Percentiles rank a stretch among this genome's conserved stretches.
phyloP scores from a whole-genome alignment of 2,329 filamentous ascomycete species.

The Ceratocystiopsis sp. region DNA sequence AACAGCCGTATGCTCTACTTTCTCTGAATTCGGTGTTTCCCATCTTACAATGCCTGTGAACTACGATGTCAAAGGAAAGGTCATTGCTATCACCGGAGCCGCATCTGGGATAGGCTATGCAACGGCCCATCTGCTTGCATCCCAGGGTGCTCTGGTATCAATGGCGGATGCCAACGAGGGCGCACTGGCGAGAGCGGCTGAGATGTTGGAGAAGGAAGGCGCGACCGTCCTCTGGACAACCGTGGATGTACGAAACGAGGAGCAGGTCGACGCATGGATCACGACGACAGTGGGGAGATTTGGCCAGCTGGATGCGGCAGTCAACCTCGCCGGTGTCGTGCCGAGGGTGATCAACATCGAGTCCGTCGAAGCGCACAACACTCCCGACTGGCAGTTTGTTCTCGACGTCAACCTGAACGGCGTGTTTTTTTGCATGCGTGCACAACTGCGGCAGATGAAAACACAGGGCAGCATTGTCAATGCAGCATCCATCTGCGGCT shows the following conservation, averaged over 20 bases:
- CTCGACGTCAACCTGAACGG: slow-evolving; percentile 8
- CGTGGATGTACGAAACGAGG: slow-evolving; percentile 13
- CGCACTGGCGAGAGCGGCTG: slow-evolving; percentile 1
- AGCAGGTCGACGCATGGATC: slow-evolving; percentile 15
- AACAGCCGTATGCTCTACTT: too few relatives aligned
- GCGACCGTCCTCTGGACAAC: slow-evolving; percentile 4
- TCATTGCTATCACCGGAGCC: slow-evolving; percentile 3
- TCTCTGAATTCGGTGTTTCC: too few relatives aligned
- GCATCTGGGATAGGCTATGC: slow-evolving; percentile 3
- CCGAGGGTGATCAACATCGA: slow-evolving; percentile 5
- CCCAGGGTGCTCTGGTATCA: slow-evolving; percentile 3
- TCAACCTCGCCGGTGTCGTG: slow-evolving; percentile 16
- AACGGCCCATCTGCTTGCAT: background rate
- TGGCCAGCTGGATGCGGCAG: slow-evolving; percentile 14
- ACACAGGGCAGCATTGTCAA: slow-evolving; percentile 26
- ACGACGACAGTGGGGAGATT: slow-evolving; percentile 11
- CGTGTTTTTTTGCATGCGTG: slow-evolving; percentile 1
- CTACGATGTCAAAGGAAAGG: slow-evolving; percentile 4
- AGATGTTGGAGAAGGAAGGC: background rate
- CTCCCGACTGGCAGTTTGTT: slow-evolving; percentile 9
- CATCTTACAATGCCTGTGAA: slow-evolving; percentile 1
- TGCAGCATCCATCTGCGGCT: slow-evolving; percentile 17
- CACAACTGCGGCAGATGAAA: slow-evolving; percentile 15
- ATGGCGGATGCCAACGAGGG: slow-evolving; percentile 2
- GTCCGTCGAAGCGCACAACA: slow-evolving; percentile 6